phyloP scores from a whole-genome alignment of 2,329 filamentous ascomycete species.

The Lasiodiplodia theobromae region DNA sequence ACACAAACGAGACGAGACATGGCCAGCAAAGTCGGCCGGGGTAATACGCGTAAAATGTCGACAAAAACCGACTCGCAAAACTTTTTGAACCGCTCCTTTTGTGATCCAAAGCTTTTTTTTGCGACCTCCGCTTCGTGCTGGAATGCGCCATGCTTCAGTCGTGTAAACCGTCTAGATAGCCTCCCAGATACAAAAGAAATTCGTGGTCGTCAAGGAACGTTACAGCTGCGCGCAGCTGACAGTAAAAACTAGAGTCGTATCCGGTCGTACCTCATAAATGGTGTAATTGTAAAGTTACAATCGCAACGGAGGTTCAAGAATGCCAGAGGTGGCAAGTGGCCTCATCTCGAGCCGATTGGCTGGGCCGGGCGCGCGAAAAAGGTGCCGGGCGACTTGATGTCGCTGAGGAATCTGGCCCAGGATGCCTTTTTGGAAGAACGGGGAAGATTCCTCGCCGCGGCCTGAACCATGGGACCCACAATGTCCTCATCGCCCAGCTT shows the following conservation, averaged over 20 bases:
- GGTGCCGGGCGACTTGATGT: conserved; percentile 45
- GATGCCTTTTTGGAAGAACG: conserved; percentile 45
- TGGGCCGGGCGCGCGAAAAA: conserved; percentile 42
- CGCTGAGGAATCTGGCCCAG: conserved; percentile 48
- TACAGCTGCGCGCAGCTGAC: conserved; percentile 31
- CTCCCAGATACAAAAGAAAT: conserved; percentile 39
- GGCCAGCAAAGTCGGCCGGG: neutral
- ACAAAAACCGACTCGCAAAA: conserved; percentile 5
- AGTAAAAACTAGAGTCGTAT: conserved; percentile 42
- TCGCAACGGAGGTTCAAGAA: conserved; percentile 29
- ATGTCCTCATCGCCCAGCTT: conserved; percentile 89
- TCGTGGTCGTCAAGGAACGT: conserved; percentile 35
- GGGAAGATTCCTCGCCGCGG: conserved; percentile 47
- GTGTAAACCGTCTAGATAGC: conserved; percentile 25
- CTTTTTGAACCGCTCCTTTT: conserved; percentile 24
- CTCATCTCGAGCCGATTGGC: conserved; percentile 11
- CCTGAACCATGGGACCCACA: conserved; percentile 83
- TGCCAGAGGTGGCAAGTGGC: conserved; percentile 4
- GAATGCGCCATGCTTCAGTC: neutral
- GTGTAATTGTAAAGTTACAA: conserved; percentile 43
- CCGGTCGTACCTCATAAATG: conserved; percentile 47
- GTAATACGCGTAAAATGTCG: conserved; percentile 14
- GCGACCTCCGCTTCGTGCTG: conserved; percentile 1
- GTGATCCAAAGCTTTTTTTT: conserved; percentile 23
- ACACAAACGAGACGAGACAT: conserved; percentile 10